Evolutionary conservation across 371 early-diverging fungal genomes (phyloP), one percentile per base, ranked within the genome.

Genomic region (Lichtheimia ramosa): DNA sequence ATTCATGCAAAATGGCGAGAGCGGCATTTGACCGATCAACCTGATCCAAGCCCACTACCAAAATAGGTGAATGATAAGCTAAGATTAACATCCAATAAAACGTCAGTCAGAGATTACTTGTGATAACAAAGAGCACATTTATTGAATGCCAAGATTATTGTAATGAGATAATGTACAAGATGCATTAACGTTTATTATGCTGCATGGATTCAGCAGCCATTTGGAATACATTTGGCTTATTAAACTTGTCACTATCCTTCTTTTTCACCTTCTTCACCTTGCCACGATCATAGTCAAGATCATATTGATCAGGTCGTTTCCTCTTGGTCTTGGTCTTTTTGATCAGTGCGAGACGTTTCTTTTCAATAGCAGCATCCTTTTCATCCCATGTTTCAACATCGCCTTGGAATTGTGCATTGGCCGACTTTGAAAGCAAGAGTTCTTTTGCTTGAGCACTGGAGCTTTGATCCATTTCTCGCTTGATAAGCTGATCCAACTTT

Each of bases 281-380:
- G 39, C 91, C 91, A 41, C 88, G 88, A 69, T 92, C 92, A 62
- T 92, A 92, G 12, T 91, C 92, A 4, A 85, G 69, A 65, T 92
- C 89, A 49, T 86, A 85, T 4, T 58, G 62, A 60, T 89, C 87
- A 0, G 86, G 83, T 59, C 82, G 83, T 60, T 82, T 82, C 43
- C 74, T 59, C 51, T 85, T 87, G 48, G 76, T 73, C 59, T 87
- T 86, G 25, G 82, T 56, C 21, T 78, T 61, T 51, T 70, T 75
- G 7, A 86, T 51, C 3, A 71, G 55, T 28, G 58, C 64, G 48
- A 66, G 66, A 28, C 79, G 73, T 25, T 69, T 72, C 48, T 70
- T 69, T n/a, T 67, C 68, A 41, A 16, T 40, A 27, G 59, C 59
- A 15, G 69, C 63, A 52, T 64, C 69, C 21, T 70, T 69, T 27